Evolutionary conservation across 345 rosid genomes (phyloP).

Genomic region (Syzygium grande): DNA sequence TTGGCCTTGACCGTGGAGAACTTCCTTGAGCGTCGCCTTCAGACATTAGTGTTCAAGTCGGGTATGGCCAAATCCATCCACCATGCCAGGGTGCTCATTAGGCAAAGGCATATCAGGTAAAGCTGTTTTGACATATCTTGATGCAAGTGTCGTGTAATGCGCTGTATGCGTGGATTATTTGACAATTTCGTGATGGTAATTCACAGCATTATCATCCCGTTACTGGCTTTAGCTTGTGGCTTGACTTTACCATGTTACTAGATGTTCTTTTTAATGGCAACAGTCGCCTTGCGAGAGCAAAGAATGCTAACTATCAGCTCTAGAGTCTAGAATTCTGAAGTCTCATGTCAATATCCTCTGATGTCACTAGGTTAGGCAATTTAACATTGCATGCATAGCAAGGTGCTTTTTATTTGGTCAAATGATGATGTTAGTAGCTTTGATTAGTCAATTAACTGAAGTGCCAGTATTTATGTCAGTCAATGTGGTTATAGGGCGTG

Average conservation of each 20-base stretch:
- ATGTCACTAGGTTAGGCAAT: neutral
- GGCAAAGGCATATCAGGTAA: conserved; percentile 44
- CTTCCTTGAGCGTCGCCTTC: conserved; percentile 39
- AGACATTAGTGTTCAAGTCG: conserved; percentile 39
- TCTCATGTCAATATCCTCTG: neutral
- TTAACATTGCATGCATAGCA: neutral
- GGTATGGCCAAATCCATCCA: conserved; percentile 55
- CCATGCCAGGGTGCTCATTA: conserved; percentile 44
- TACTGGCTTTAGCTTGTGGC: neutral
- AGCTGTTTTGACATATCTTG: neutral
- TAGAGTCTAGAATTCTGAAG: neutral
- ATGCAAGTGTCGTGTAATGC: neutral
- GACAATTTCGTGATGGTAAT: neutral
- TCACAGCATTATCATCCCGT: neutral
- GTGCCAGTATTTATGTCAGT: neutral
- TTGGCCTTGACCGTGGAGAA: conserved; percentile 44
- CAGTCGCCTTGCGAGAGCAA: neutral
- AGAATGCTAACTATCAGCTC: neutral
- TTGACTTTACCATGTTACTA: neutral
- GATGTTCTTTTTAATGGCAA: neutral
- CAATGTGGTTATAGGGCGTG: neutral
- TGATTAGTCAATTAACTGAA: neutral
- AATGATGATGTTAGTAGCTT: neutral
- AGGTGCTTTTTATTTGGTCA: neutral
- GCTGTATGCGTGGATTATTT: neutral